Evolutionary conservation across 2,329 filamentous ascomycete species (phyloP), one percentile per base, ranked within the genome.

Genomic region (Capronia epimyces): DNA sequence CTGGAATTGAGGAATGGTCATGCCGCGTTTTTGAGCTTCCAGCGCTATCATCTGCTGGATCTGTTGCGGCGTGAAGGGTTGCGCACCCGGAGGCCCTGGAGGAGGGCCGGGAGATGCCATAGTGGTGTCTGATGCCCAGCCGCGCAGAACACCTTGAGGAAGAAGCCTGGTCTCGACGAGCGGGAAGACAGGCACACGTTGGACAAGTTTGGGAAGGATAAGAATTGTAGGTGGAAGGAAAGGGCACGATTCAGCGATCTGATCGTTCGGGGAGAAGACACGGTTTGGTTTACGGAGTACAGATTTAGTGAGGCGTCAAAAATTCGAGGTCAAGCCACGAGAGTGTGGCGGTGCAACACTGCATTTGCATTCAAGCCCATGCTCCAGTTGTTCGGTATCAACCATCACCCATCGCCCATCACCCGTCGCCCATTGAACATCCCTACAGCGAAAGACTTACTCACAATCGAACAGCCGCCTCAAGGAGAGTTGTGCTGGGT

Each of bases 1-100:
- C 65, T 60, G 80, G 66, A 95, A 95, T 69, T 95, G 78, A 39
- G 85, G 88, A 1, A 93, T 84, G 5, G 85, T 82, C 79, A 97
- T 83, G 67, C 90, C 90, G 57, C 84, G 81, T 71, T 86, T 89
- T 64, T 86, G 77, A 43, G 91, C 91, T 70, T 96, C 90, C 52
- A 59, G 55, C 15, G 55, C 52, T 27, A 59, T 59, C 49, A 59
- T 49, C 37, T 59, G 57, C 43, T 57, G 55, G 31, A 59, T 57
- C 44, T 59, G 57, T 43, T 57, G 57, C 9, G 46, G 57, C 29
- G 37, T 46, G 42, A 58, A 53, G 22, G 44, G 50, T 39, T 51
- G 48, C 31, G 43, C 43, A 21, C 44, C 53, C 29, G 56, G 42
- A 27, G 42, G 50, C 18, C 44, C 53, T 24, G 56, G 42, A 27